phyloP scores from a whole-genome alignment of 2,329 filamentous ascomycete species.

The Daldinia sp. region DNA sequence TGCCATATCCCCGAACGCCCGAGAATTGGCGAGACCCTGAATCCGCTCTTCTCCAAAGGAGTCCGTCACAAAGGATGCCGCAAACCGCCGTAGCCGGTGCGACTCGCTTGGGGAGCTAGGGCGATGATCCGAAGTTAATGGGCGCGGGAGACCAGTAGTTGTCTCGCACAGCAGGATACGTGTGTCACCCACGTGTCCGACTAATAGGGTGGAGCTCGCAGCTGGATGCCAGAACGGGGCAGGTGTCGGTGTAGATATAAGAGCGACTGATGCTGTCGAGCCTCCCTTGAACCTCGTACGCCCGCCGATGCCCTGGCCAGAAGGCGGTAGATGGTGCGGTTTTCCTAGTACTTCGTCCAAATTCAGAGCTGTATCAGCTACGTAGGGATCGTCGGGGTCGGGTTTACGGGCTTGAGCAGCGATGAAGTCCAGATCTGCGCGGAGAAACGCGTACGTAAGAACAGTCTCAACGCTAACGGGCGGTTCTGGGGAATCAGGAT shows the following conservation, averaged over 20 bases:
- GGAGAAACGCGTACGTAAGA: slow-evolving; percentile 91
- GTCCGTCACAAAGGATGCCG: slow-evolving; percentile 87
- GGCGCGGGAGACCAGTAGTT: slow-evolving; percentile 80
- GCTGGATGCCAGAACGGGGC: slow-evolving; percentile 96
- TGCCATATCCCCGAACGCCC: slow-evolving; percentile 91
- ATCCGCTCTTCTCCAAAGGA: slow-evolving; percentile 98
- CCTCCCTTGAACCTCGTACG: slow-evolving; percentile 88
- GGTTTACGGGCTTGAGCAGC: slow-evolving; percentile 86
- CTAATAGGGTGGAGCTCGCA: slow-evolving; percentile 83
- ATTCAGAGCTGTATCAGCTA: slow-evolving; percentile 83
- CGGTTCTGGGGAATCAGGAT: slow-evolving; percentile 52
- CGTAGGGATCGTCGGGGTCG: slow-evolving; percentile 76
- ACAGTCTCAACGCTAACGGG: slow-evolving; percentile 78
- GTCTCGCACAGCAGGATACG: slow-evolving; percentile 91
- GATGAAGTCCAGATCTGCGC: slow-evolving; percentile 94
- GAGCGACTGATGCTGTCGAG: slow-evolving; percentile 87
- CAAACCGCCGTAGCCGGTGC: slow-evolving; percentile 84
- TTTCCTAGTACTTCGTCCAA: slow-evolving; percentile 83
- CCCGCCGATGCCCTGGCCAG: slow-evolving; percentile 76
- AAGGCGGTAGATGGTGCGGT: slow-evolving; percentile 65
- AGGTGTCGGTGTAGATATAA: slow-evolving; percentile 92
- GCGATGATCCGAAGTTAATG: slow-evolving; percentile 91
- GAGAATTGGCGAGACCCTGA: slow-evolving; percentile 90
- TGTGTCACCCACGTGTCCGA: slow-evolving; percentile 94
- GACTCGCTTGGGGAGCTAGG: slow-evolving; percentile 88